Conservation (phyloP, 2,329 filamentous ascomycete genomes). For the Fonsecaea pugnacius region DNA sequence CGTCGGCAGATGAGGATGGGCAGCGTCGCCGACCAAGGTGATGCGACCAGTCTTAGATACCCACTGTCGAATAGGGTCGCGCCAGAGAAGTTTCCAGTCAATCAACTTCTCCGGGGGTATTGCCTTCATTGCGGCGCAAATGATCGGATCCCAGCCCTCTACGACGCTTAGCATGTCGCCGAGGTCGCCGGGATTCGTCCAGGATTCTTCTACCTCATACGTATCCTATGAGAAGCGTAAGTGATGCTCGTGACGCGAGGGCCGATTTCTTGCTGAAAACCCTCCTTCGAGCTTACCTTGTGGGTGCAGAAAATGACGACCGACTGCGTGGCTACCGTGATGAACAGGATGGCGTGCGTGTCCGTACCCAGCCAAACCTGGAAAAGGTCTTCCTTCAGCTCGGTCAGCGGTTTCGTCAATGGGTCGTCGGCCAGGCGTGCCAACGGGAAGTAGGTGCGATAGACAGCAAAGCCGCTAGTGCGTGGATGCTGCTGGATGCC, state of each 20-base stretch:
- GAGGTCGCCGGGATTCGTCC: slow-evolving; percentile 50
- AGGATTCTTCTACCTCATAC: slow-evolving; percentile 57
- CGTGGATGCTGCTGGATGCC: slow-evolving; percentile 41
- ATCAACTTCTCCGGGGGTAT: slow-evolving; percentile 25
- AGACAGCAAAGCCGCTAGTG: slow-evolving; percentile 37
- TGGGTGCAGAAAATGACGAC: slow-evolving; percentile 22
- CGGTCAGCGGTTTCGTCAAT: slow-evolving; percentile 11
- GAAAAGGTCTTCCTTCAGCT: slow-evolving; percentile 22
- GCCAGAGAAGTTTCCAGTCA: slow-evolving; percentile 27
- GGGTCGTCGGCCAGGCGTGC: slow-evolving; percentile 50
- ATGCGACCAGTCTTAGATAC: slow-evolving; percentile 50
- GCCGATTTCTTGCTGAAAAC: neutral
- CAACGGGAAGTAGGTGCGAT: slow-evolving; percentile 35
- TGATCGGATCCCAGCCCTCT: slow-evolving; percentile 57
- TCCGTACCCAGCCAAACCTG: slow-evolving; percentile 47
- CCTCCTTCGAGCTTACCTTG: slow-evolving; percentile 9
- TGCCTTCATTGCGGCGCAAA: slow-evolving; percentile 29
- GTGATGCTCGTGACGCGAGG: no score
- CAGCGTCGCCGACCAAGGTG: slow-evolving; percentile 56
- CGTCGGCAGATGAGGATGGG: slow-evolving; percentile 53
- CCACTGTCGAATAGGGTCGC: slow-evolving; percentile 26
- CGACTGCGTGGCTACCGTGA: slow-evolving; percentile 11
- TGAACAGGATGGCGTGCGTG: slow-evolving; percentile 36
- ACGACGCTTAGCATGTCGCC: slow-evolving; percentile 57
- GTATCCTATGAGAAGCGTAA: slow-evolving; percentile 45